phyloP scores from a whole-genome alignment of 2,329 filamentous ascomycete genomes.

The Laburnicola sp. region DNA sequence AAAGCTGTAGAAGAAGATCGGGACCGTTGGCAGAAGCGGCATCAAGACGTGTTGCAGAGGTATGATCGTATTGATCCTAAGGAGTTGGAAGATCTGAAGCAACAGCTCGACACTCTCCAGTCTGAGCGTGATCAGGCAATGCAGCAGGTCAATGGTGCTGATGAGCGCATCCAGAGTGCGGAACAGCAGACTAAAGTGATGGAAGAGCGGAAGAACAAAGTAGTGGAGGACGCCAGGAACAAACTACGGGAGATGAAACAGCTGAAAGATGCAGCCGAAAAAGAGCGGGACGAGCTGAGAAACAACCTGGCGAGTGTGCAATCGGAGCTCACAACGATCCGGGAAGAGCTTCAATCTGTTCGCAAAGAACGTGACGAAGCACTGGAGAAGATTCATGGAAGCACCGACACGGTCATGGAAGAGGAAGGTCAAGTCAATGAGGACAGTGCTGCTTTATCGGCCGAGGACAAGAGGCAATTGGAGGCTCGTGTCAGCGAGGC shows the following conservation, averaged over 20 bases:
- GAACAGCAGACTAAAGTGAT: constrained; percentile 19
- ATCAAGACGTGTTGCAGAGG: constrained; percentile 92
- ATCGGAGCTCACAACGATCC: constrained; percentile 24
- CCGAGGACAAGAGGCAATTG: constrained; percentile 40
- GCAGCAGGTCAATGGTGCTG: constrained; percentile 53
- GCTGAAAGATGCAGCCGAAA: constrained; percentile 15
- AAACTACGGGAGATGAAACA: constrained; percentile 49
- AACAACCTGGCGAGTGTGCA: constrained; percentile 43
- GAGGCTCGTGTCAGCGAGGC: constrained; percentile 46
- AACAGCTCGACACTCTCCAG: constrained; percentile 63
- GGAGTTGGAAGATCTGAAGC: constrained; percentile 86
- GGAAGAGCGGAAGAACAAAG: not conserved
- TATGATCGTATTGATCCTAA: constrained; percentile 94
- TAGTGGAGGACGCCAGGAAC: not conserved
- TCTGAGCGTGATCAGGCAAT: constrained; percentile 59
- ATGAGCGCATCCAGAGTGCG: constrained; percentile 51
- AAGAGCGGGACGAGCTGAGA: constrained; percentile 19
- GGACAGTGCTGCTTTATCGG: constrained; percentile 22
- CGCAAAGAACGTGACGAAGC: constrained; percentile 68
- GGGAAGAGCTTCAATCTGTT: constrained; percentile 59
- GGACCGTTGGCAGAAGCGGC: constrained; percentile 93
- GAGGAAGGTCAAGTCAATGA: constrained; percentile 56
- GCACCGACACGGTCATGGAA: constrained; percentile 30
- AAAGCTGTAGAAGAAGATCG: constrained; percentile 87
- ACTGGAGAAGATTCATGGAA: constrained; percentile 52